These are phyloP conservation scores for Trichocladium antarcticum DNA, from an alignment of 495 filamentous ascomycete species.

Conservation along the genomic window DNA sequence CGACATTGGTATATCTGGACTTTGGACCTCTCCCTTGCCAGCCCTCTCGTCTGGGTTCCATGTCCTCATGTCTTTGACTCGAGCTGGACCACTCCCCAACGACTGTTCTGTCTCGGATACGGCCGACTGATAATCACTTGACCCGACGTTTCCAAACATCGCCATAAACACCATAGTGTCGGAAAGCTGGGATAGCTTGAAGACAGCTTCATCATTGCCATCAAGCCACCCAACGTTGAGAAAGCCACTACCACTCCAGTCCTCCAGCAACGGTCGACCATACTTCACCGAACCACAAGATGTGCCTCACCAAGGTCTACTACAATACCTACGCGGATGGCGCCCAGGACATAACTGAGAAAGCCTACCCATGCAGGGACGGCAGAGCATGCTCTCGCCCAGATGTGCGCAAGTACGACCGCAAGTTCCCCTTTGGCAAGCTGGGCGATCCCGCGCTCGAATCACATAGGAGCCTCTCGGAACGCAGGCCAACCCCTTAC, in stretches of 20 bases:
- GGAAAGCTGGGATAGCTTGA: slow-evolving; percentile 5
- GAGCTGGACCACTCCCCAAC: slow-evolving; percentile 23
- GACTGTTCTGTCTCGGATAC: slow-evolving; percentile 33
- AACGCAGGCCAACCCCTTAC: slow-evolving; percentile 18
- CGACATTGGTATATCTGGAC: slow-evolving; percentile 8
- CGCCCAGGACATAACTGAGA: slow-evolving; percentile 21
- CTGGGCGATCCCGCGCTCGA: slow-evolving; percentile 17
- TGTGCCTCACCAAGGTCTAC: slow-evolving; percentile 36
- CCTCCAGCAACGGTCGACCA: too few relatives aligned
- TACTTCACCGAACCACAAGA: slow-evolving; percentile 24
- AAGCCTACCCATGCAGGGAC: slow-evolving; percentile 19
- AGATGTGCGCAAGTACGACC: slow-evolving; percentile 19
- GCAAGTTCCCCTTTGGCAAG: slow-evolving; percentile 21
- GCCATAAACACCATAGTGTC: slow-evolving; percentile 25
- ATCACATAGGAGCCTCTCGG: slow-evolving; percentile 12
- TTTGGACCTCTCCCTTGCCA: slow-evolving; percentile 3
- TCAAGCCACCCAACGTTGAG: not conserved
- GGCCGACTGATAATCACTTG: slow-evolving; percentile 29
- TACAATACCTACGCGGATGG: slow-evolving; percentile 28
- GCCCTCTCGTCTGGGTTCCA: slow-evolving; percentile 8
- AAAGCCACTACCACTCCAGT: not conserved
- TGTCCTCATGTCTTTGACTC: slow-evolving; percentile 37
- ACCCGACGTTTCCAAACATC: slow-evolving; percentile 13
- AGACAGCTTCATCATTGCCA: not conserved
- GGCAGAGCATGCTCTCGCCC: slow-evolving; percentile 19